Evolutionary conservation across 306 rosid genomes (phyloP), one percentile per base, ranked within the genome.

Genomic region (Glycyrrhiza uralensis): DNA sequence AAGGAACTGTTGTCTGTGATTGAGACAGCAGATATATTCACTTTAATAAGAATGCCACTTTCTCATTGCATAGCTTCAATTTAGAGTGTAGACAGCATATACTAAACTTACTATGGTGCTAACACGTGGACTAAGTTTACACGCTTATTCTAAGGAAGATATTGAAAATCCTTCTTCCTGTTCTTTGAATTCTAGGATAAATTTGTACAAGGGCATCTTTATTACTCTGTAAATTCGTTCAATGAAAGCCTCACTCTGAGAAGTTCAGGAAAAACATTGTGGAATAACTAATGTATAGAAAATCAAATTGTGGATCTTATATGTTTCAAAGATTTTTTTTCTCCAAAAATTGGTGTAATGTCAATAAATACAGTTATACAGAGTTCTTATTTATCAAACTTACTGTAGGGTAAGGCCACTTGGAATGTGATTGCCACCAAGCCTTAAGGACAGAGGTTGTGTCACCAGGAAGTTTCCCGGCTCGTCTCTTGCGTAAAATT

Each of bases 351-450:
- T 44, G 17, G 17, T 29, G 70, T 8, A 13, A 60, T 60, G 63
- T 28, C 18, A 22, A n/a, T n/a, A n/a, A n/a, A n/a, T n/a, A n/a
- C n/a, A n/a, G n/a, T n/a, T n/a, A 46, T n/a, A 20, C 3, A 32
- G 17, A 42, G 33, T 61, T 76, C 29, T 45, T 55, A 19, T 22
- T 41, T 10, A 55, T 66, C 64, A 39, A 76, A 83, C 91, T 81
- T 84, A 93, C 98, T 0, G 98, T 93, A 41, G 98, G 98, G 81
- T 93, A 93, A 44, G 97, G 98, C 98, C 98, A 93, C 72, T 93
- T 90, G 15, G 96, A 82, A 81, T 93, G 98, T 59, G 96, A 71
- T 77, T 90, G 96, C 98, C 98, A 93, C 98, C 98, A 93, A 69
- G 90, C 73, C 75, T 93, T 93, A 4, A 93, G 82, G 15, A 93